phyloP scores from a whole-genome alignment of 306 rosid genomes.

The Cicer chorassanicum region DNA sequence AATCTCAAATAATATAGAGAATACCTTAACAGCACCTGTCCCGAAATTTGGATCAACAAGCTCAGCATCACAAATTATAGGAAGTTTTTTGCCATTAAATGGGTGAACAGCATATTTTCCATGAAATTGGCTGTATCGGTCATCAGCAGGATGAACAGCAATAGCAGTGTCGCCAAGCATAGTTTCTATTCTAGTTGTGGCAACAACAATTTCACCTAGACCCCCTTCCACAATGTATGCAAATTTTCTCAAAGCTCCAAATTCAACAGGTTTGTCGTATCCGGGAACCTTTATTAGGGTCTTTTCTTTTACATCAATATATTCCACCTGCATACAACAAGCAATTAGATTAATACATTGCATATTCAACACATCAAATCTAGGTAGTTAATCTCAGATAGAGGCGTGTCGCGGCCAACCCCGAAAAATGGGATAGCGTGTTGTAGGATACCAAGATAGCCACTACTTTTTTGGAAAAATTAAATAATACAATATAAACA shows the following conservation, averaged over 20 bases:
- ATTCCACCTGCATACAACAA: slow-evolving; percentile 74
- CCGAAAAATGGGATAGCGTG: too few species aligned
- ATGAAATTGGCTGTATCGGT: slow-evolving; percentile 72
- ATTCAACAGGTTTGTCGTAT: slow-evolving; percentile 79
- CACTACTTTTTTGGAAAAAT: too few species aligned
- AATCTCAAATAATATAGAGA: slow-evolving; percentile 22
- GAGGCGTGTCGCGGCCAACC: too few species aligned
- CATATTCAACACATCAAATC: slow-evolving; percentile 18
- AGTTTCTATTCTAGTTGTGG: slow-evolving; percentile 93
- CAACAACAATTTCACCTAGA: slow-evolving; percentile 90
- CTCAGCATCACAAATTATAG: slow-evolving; percentile 78
- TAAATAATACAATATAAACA: too few species aligned
- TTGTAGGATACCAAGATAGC: too few species aligned
- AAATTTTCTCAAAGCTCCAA: slow-evolving; percentile 87
- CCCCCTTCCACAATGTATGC: slow-evolving; percentile 83
- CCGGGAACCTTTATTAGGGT: slow-evolving; percentile 75
- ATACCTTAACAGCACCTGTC: slow-evolving; percentile 98
- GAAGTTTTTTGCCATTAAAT: slow-evolving; percentile 82
- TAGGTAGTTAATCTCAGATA: too few species aligned
- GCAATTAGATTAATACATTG: slow-evolving; percentile 31
- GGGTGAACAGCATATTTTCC: slow-evolving; percentile 93
- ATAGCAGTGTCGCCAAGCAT: slow-evolving; percentile 99
- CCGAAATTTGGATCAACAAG: slow-evolving; percentile 94
- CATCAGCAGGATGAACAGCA: slow-evolving; percentile 83
- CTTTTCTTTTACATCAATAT: slow-evolving; percentile 82